Conservation (phyloP, 192 early-diverging fungal species). For the Paraglomus occultum region DNA sequence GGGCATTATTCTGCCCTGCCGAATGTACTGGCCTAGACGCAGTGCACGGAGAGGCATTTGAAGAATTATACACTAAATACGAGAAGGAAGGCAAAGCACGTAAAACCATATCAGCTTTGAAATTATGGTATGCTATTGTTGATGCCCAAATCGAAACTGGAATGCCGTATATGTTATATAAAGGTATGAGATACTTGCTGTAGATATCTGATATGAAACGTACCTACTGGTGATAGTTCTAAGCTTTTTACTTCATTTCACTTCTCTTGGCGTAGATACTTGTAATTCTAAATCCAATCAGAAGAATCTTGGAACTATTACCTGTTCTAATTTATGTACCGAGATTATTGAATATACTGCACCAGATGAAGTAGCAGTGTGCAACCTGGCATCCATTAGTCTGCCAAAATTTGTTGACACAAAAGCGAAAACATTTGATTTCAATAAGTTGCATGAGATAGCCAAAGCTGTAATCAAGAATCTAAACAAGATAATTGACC, state of each 20-base stretch:
- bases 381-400: slow-evolving; percentile 93
- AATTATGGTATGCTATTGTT: slow-evolving; percentile 95
- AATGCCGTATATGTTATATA: slow-evolving; percentile 97
- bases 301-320: slow-evolving; percentile 97
- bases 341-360: slow-evolving; percentile 95
- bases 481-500: slow-evolving; percentile 95
- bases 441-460: slow-evolving; percentile 76
- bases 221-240: background rate
- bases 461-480: slow-evolving; percentile 86
- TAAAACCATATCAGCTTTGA: slow-evolving; percentile 84
- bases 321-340: slow-evolving; percentile 95
- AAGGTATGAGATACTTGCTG: slow-evolving; percentile 49
- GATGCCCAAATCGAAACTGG: slow-evolving; percentile 98
- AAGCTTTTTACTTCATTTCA: background rate
- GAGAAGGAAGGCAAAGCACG: slow-evolving; percentile 78
- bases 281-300: slow-evolving; percentile 98
- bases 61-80: slow-evolving; percentile 80
- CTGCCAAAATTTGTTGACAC: slow-evolving; percentile 83
- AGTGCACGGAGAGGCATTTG: slow-evolving; percentile 88
- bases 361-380: slow-evolving; percentile 95
- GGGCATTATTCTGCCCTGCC: slow-evolving; percentile 93
- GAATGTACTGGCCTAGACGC: slow-evolving; percentile 85
- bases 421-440: slow-evolving; percentile 67
- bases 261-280: slow-evolving; percentile 55
- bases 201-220: background rate